phyloP scores from a whole-genome alignment of 208 protist genomes.

The Dictyostelium gargantuum region DNA sequence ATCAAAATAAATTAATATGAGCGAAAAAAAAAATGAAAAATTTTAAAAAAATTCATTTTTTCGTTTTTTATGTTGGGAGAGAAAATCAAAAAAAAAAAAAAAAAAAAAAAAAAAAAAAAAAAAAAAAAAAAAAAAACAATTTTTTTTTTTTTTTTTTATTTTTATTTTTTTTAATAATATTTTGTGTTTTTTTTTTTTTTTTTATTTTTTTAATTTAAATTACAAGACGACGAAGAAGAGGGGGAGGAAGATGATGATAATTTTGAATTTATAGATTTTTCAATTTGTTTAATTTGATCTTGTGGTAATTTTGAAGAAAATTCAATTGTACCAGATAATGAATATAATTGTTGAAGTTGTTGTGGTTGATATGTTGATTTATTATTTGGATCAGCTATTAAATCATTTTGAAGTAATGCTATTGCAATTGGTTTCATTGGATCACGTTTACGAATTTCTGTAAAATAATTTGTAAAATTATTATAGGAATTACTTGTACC shows the following conservation, averaged over 20 bases:
- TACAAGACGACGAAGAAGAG: conserved; percentile 13
- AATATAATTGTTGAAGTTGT: neutral
- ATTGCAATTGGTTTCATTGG: neutral
- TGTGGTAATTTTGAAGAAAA: neutral
- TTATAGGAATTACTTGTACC: neutral
- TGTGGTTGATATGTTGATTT: neutral
- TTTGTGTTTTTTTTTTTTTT: too few species aligned
- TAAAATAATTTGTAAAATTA: neutral
- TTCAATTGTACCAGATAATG: neutral
- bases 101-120: too few species aligned
- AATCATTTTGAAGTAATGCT: neutral
- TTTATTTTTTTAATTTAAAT: neutral
- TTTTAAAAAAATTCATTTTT: too few species aligned
- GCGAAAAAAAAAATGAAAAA: too few species aligned
- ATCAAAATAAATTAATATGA: too few species aligned
- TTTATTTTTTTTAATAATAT: neutral
- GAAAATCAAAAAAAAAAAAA: neutral
- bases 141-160: neutral
- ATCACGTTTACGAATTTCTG: conserved; percentile 18
- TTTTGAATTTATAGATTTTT: neutral
- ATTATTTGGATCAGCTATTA: neutral
- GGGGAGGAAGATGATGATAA: neutral
- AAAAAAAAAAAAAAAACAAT: neutral
- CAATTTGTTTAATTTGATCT: neutral
- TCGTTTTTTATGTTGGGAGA: neutral